These are phyloP conservation scores for Calonectria honghensis DNA, from an alignment of 2,329 filamentous ascomycete genomes.

Conservation along the genomic window DNA sequence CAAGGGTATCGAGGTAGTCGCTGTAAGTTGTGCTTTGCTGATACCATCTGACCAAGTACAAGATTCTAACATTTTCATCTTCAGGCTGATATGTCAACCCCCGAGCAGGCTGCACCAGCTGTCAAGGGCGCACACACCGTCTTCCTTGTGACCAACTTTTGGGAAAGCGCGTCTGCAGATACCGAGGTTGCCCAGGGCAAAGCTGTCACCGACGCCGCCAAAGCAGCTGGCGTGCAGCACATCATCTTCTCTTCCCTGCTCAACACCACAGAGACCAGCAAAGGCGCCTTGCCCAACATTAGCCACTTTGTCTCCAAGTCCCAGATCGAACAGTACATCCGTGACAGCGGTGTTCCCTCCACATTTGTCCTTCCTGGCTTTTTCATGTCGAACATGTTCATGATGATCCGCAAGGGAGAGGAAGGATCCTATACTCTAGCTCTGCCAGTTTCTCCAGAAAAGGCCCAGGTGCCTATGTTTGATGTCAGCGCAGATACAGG, in stretches of 20 bases:
- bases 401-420: conserved; percentile 55
- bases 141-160: conserved; percentile 64
- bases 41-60: neutral
- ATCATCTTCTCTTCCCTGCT: conserved; percentile 68
- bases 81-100: conserved; percentile 63
- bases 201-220: conserved; percentile 66
- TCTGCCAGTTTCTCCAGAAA: conserved; percentile 56
- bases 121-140: conserved; percentile 65
- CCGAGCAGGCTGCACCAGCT: conserved; percentile 55
- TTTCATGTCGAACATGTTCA: conserved; percentile 74
- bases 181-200: conserved; percentile 66
- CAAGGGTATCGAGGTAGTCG: conserved; percentile 65
- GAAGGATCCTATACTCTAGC: conserved; percentile 55
- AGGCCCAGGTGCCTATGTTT: conserved; percentile 62
- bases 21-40: neutral
- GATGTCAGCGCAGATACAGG: conserved; percentile 63
- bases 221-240: conserved; percentile 66
- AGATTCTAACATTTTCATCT: neutral
- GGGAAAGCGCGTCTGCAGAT: conserved; percentile 59
- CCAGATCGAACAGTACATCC: conserved; percentile 73
- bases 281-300: conserved; percentile 62
- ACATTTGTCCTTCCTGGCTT: conserved; percentile 71
- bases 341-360: conserved; percentile 65
- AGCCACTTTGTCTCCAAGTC: conserved; percentile 73
- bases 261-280: conserved; percentile 60